A percentile compares a stretch with the other conserved stretches of the same genome.
Evolutionary conservation across 352 stramenopile genomes (phyloP).

Genomic region (Pythium brachiatum): DNA sequence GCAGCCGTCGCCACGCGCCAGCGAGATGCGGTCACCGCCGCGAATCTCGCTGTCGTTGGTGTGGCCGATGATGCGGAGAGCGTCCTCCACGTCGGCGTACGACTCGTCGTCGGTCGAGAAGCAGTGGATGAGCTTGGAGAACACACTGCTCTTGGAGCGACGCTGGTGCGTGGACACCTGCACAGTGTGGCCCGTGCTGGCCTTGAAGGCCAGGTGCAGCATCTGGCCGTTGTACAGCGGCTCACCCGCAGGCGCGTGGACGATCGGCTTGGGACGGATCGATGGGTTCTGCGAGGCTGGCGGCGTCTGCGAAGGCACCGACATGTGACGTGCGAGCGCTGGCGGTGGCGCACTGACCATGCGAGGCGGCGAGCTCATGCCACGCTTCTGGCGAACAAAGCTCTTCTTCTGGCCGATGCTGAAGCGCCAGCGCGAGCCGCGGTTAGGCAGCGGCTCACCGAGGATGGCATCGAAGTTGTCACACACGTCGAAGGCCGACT

Average conservation of each 20-base stretch:
- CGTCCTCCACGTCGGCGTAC: slow-evolving; percentile 37
- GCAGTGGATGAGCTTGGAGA: slow-evolving; percentile 55
- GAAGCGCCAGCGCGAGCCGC: slow-evolving; percentile 25
- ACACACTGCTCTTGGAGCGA: slow-evolving; percentile 38
- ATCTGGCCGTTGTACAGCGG: slow-evolving; percentile 56
- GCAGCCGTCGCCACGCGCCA: slow-evolving; percentile 50
- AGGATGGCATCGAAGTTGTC: slow-evolving; percentile 46
- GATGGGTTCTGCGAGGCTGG: slow-evolving; percentile 8
- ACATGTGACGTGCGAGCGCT: slow-evolving; percentile 30
- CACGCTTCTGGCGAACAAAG: slow-evolving; percentile 39
- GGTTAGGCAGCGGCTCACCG: slow-evolving; percentile 22
- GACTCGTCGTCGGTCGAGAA: slow-evolving; percentile 29
- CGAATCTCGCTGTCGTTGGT: slow-evolving; percentile 51
- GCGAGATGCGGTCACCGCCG: slow-evolving; percentile 57
- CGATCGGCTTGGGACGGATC: slow-evolving; percentile 22
- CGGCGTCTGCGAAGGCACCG: slow-evolving; percentile 19
- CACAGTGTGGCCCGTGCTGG: slow-evolving; percentile 33
- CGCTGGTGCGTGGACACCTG: slow-evolving; percentile 51
- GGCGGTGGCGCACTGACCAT: slow-evolving; percentile 35
- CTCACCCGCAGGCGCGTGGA: slow-evolving; percentile 23
- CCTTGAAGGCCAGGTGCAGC: slow-evolving; percentile 55
- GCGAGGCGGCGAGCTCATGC: slow-evolving; percentile 46
- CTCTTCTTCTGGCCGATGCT: slow-evolving; percentile 20
- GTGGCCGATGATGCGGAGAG: slow-evolving; percentile 58
- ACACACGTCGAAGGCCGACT: slow-evolving; percentile 26